phyloP scores from a whole-genome alignment of 2,329 filamentous ascomycete genomes.

The Aspergillus piperis region DNA sequence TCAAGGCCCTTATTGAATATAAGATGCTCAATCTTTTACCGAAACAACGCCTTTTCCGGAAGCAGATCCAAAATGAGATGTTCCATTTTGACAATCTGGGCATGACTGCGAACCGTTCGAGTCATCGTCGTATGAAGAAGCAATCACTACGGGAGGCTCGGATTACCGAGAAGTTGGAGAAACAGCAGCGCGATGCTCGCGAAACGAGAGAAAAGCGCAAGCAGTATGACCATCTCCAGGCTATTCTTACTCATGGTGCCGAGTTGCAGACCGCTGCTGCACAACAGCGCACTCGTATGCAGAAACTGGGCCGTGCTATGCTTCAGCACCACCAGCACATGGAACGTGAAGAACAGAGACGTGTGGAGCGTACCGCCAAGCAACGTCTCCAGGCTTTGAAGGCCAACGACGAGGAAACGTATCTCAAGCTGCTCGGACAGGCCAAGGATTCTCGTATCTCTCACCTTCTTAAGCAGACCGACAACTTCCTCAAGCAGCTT shows the following conservation, averaged over 20 bases:
- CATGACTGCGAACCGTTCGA: constrained; percentile 91
- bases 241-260: constrained; percentile 77
- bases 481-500: constrained; percentile 94
- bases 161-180: constrained; percentile 98
- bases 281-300: constrained; percentile 70
- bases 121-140: constrained; percentile 95
- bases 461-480: constrained; percentile 92
- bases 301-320: constrained; percentile 90
- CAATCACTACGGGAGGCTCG: constrained; percentile 92
- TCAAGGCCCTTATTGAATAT: constrained; percentile 91
- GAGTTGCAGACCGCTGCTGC: constrained; percentile 71
- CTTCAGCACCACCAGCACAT: constrained; percentile 88
- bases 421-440: constrained; percentile 95
- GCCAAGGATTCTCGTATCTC: constrained; percentile 99
- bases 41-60: constrained; percentile 82
- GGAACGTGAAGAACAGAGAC: constrained; percentile 98
- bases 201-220: constrained; percentile 98
- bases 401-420: constrained; percentile 98
- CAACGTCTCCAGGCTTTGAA: constrained; percentile 98
- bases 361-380: constrained; percentile 95
- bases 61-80: constrained; percentile 87
- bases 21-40: constrained; percentile 86
- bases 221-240: constrained; percentile 85
- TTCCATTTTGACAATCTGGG: constrained; percentile 93
- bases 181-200: constrained; percentile 94